These are phyloP conservation scores for Acacia acuminata DNA, from an alignment of 306 rosid genomes.

Conservation along the genomic window DNA sequence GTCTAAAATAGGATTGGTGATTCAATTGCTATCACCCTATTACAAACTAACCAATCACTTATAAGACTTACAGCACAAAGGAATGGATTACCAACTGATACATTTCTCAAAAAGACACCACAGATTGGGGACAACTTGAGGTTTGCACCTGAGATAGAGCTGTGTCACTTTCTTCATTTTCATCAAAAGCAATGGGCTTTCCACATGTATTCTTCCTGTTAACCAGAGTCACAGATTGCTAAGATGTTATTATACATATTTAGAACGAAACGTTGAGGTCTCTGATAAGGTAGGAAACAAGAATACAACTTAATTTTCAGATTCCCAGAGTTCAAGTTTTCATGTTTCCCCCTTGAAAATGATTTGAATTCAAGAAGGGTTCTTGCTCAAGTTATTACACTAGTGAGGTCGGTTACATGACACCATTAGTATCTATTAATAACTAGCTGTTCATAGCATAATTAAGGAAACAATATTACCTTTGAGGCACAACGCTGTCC, in stretches of 20 bases:
- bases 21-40: conserved; percentile 17
- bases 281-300: background rate
- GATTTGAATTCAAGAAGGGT: background rate
- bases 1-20: conserved; percentile 25
- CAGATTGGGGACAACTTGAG: conserved; percentile 55
- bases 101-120: conserved; percentile 55
- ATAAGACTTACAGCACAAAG: conserved; percentile 14
- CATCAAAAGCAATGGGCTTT: conserved; percentile 62
- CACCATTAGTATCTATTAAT: background rate
- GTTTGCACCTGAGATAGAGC: conserved; percentile 57
- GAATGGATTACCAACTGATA: background rate
- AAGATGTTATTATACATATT: background rate
- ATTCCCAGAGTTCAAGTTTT: background rate
- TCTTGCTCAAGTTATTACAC: background rate
- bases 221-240: conserved; percentile 18
- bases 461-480: conserved; percentile 33
- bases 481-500: conserved; percentile 59
- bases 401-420: background rate
- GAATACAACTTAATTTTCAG: background rate
- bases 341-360: too few species aligned
- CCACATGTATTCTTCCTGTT: conserved; percentile 68
- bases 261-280: background rate
- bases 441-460: background rate
- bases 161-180: conserved; percentile 70
- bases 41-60: conserved; percentile 25